A percentile compares a stretch with the other conserved stretches of the same genome.
Evolutionary conservation across 257 asterid species (phyloP).

Genomic region (Nicotiana paniculata): DNA sequence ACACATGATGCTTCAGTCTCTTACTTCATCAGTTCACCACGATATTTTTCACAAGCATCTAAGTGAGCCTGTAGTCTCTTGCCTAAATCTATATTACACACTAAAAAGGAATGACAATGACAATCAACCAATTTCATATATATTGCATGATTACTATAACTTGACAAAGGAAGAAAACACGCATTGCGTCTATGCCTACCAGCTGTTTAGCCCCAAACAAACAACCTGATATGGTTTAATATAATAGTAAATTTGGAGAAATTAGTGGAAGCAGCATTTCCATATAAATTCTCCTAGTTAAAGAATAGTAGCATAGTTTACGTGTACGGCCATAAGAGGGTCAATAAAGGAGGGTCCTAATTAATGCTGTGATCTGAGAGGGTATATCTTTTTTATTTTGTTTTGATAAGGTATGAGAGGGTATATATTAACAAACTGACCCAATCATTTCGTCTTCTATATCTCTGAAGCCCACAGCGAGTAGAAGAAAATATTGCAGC

Average conservation of each 20-base stretch:
- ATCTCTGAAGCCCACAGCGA: constrained; percentile 72
- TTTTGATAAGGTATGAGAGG: neutral
- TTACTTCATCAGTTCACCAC: neutral
- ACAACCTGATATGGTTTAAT: neutral
- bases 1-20: neutral
- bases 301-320: neutral
- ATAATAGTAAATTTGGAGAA: neutral
- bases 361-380: neutral
- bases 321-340: neutral
- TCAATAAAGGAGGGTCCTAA: constrained; percentile 4
- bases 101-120: neutral
- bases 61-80: neutral
- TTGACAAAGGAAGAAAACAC: neutral
- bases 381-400: neutral
- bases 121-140: neutral
- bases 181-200: neutral
- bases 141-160: neutral
- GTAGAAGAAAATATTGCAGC: constrained; percentile 75
- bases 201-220: neutral
- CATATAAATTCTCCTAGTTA: neutral
- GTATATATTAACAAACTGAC: constrained; percentile 40
- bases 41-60: neutral
- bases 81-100: neutral
- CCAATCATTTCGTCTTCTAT: constrained; percentile 76
- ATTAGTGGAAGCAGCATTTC: neutral